Evolutionary conservation across 768 basidiomycete species (phyloP).

Genomic region (Dioszegia hungarica): DNA sequence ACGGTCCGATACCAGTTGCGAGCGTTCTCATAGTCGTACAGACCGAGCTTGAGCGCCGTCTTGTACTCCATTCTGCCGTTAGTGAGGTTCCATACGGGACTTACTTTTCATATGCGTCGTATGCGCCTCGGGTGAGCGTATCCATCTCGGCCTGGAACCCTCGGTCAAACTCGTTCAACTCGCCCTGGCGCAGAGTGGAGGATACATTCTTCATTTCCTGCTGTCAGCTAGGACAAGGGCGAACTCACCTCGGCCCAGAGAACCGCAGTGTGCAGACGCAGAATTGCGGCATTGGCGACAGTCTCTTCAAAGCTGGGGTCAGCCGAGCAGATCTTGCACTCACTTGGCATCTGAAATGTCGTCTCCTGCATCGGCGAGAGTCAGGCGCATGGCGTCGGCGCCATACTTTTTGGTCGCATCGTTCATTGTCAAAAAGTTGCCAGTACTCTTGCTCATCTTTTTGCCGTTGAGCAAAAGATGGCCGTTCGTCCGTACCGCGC

Average conservation of each 20-base stretch:
- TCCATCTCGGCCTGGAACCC: slow-evolving; percentile 90
- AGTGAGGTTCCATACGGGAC: slow-evolving; percentile 42
- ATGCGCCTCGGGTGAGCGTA: slow-evolving; percentile 73
- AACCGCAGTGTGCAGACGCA: slow-evolving; percentile 83
- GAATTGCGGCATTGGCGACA: slow-evolving; percentile 92
- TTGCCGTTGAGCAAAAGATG: slow-evolving; percentile 95
- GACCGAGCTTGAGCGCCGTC: slow-evolving; percentile 88
- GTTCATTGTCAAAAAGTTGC: slow-evolving; percentile 85
- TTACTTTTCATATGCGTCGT: slow-evolving; percentile 74
- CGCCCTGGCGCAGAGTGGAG: slow-evolving; percentile 62
- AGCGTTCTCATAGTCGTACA: slow-evolving; percentile 86
- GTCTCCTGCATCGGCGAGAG: slow-evolving; percentile 93
- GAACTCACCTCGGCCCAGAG: slow-evolving; percentile 77
- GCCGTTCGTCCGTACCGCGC: slow-evolving; percentile 89
- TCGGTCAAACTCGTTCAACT: slow-evolving; percentile 66
- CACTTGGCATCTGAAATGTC: slow-evolving; percentile 92
- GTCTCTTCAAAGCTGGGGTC: slow-evolving; percentile 77
- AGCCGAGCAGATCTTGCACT: slow-evolving; percentile 11
- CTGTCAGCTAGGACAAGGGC: neutral
- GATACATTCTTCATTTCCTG: slow-evolving; percentile 76
- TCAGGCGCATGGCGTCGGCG: slow-evolving; percentile 86
- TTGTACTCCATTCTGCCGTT: slow-evolving; percentile 79
- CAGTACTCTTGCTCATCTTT: slow-evolving; percentile 98
- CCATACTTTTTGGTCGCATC: slow-evolving; percentile 92
- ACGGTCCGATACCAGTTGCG: slow-evolving; percentile 86